Conservation (phyloP, 805 yeast genomes). For the Candida sakaeoensis region DNA sequence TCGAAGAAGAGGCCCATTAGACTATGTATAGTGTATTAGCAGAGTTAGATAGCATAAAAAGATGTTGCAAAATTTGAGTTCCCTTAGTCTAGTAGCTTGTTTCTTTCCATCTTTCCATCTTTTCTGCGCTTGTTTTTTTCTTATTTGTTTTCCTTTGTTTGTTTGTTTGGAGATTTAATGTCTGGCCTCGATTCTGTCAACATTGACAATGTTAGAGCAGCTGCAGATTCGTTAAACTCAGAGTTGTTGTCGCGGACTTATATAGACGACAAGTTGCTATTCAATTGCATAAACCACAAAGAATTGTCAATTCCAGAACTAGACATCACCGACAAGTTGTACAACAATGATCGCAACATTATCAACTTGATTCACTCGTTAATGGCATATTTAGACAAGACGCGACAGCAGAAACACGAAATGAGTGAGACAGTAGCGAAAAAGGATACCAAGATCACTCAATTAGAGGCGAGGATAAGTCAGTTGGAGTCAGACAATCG, state of each 20-base stretch:
- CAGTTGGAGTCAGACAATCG: constrained; percentile 18
- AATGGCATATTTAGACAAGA: constrained; percentile 28
- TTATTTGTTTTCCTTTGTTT: not conserved
- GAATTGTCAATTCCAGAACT: constrained; percentile 21
- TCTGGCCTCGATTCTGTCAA: constrained; percentile 1
- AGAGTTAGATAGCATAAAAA: too few species aligned
- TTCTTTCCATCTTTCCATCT: too few species aligned
- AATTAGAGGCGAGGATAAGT: constrained; percentile 20
- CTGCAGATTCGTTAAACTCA: constrained; percentile 34
- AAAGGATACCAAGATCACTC: constrained; percentile 27
- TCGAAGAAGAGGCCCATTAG: constrained; percentile 48
- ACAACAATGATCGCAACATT: constrained; percentile 33
- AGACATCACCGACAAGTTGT: constrained; percentile 25
- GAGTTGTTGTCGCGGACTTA: constrained; percentile 34
- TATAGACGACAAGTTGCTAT: constrained; percentile 26
- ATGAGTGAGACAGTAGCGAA: constrained; percentile 25
- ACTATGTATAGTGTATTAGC: not conserved
- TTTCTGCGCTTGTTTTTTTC: not conserved
- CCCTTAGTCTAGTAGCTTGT: too few species aligned
- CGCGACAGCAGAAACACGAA: constrained; percentile 27
- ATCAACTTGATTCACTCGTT: constrained; percentile 37
- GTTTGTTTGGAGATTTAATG: constrained; percentile 1
- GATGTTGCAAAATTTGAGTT: too few species aligned
- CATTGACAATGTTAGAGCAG: constrained; percentile 12
- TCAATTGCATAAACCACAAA: constrained; percentile 34